Base-by-base conservation (phyloP, 768 basidiomycete genomes). In the Rubroboletus pulcherrimus region DNA sequence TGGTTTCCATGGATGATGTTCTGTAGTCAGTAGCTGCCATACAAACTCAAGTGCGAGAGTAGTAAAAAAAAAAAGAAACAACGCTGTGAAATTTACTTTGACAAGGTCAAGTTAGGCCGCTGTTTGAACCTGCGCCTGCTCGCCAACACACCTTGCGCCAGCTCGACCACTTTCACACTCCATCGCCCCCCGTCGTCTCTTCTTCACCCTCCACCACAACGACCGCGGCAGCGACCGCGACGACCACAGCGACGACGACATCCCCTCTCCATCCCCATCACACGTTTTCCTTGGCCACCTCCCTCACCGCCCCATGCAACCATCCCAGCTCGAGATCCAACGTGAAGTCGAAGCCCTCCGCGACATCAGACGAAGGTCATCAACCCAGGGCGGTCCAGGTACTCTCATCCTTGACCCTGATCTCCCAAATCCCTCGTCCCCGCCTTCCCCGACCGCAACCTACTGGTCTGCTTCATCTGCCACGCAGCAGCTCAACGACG, bases 391-490 rank as follows among this genome's bases (percentile, higher is more conserved):
- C 33, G 83, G 84, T 10, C 93, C 91, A 57, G 91, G 91, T 38
- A 86, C 87, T 24, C 83, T 93, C 65, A 78, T 89, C 55, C 80
- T 95, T 52, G 94, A 97, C 73, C 93, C 93, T 62, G 94, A 97
- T 82, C 82, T 96, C 46, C 94, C 94, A 40, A 85, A 82, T 64
- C 78, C 84, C 59, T 77, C 85, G 2, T 78, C 87, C 0, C 78
- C 85, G 19, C 68, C 80, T 7, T 83, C 83, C 24, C 82, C 86
- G 33, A 81, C 81, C 26, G 59, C 77, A 44, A 73, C 70, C 56
- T 82, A 83, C 68, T 82, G 83, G 77, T 72, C 74, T 64, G 59
- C 67, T 68, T 66, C 68, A 63, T 41, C 64, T 11, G 33, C 64
- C 62, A 56, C 69, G 30, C 73, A 71, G 57, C 70, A 74, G 57